phyloP scores from a whole-genome alignment of 2,329 filamentous ascomycete species.

The Juglanconis oblonga region DNA sequence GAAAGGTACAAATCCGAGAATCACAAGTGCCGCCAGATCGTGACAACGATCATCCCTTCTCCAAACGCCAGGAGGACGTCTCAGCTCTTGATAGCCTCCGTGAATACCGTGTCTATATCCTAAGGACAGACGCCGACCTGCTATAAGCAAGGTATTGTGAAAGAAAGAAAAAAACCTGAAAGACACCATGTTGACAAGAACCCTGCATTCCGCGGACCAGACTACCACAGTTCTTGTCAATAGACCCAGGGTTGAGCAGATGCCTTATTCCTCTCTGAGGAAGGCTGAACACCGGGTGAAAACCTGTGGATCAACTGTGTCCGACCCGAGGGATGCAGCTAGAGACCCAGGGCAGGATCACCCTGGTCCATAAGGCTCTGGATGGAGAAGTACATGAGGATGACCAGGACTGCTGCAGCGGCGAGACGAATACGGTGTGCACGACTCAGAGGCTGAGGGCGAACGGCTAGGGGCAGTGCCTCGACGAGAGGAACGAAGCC shows the following conservation, averaged over 20 bases:
- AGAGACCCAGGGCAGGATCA: slow-evolving; percentile 2
- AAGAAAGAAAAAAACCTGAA: slow-evolving; percentile 10
- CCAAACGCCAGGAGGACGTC: slow-evolving; percentile 41
- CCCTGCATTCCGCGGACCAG: neutral
- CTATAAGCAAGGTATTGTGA: slow-evolving; percentile 3
- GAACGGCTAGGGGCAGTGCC: slow-evolving; percentile 24
- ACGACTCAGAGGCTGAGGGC: slow-evolving; percentile 21
- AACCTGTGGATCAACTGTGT: too few species aligned
- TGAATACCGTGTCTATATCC: slow-evolving; percentile 27
- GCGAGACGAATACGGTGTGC: slow-evolving; percentile 17
- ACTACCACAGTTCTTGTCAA: neutral
- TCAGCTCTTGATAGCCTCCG: slow-evolving; percentile 57
- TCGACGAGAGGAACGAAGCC: slow-evolving; percentile 11
- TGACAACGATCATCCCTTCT: neutral
- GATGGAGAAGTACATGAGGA: slow-evolving; percentile 1
- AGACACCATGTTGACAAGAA: neutral
- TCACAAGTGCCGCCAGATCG: neutral
- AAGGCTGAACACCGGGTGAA: too few species aligned
- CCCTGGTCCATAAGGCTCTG: neutral
- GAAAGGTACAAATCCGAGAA: neutral
- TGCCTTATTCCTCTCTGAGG: too few species aligned
- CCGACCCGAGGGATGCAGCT: neutral
- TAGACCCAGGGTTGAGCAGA: too few species aligned
- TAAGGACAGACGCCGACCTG: slow-evolving; percentile 16
- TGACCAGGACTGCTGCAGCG: neutral